phyloP scores from a whole-genome alignment of 257 asterid genomes.

The Lantana camara region DNA sequence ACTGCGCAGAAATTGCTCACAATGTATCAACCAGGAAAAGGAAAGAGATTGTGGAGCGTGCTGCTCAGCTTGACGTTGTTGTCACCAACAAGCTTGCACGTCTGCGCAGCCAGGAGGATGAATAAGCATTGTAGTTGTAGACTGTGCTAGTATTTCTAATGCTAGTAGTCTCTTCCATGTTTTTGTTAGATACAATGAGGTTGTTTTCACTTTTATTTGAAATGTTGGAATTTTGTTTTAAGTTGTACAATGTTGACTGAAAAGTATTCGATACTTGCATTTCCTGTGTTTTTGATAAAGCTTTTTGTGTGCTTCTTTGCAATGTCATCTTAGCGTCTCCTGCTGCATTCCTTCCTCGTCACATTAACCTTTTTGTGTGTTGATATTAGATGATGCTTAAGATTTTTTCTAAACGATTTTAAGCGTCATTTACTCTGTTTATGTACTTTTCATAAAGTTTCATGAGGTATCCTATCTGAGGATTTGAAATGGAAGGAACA shows the following conservation, averaged over 20 bases:
- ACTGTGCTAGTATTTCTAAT: background rate
- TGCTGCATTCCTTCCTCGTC: too few relatives aligned
- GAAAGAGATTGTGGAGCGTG: conserved; percentile 53
- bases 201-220: background rate
- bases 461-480: too few relatives aligned
- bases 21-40: conserved; percentile 47
- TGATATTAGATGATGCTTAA: too few relatives aligned
- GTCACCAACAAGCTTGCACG: conserved; percentile 55
- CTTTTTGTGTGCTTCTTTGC: background rate
- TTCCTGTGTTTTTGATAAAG: background rate
- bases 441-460: too few relatives aligned
- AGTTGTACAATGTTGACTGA: background rate
- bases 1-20: conserved; percentile 58
- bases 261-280: background rate
- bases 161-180: background rate
- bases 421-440: too few relatives aligned
- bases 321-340: too few relatives aligned
- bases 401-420: too few relatives aligned
- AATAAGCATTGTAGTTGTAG: conserved; percentile 23
- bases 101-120: conserved; percentile 40
- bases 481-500: too few relatives aligned
- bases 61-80: conserved; percentile 48
- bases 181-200: background rate
- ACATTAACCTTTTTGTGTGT: background rate
- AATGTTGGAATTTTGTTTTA: background rate